Evolutionary conservation across 441 rosid species (phyloP).

Genomic region (Adansonia gregorii): DNA sequence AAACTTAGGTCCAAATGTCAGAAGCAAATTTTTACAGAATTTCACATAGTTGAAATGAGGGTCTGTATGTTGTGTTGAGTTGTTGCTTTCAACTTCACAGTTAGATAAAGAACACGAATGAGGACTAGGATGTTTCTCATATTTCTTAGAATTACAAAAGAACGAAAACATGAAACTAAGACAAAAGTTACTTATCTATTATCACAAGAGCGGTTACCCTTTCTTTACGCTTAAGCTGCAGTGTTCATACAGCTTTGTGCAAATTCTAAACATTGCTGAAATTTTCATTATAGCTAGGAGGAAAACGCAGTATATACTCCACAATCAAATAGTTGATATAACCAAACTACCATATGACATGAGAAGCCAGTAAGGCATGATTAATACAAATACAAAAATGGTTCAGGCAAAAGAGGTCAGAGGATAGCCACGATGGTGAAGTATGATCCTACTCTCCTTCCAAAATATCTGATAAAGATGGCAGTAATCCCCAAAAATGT

Average conservation of each 20-base stretch:
- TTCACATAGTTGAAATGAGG: neutral
- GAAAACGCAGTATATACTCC: neutral
- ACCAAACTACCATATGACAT: slow-evolving; percentile 5
- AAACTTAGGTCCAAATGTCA: neutral
- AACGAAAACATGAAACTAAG: neutral
- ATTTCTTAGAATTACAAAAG: slow-evolving; percentile 14
- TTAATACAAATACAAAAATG: neutral
- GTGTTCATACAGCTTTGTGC: neutral
- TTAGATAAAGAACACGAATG: neutral
- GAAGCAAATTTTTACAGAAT: neutral
- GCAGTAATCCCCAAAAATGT: neutral
- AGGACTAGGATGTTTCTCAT: neutral
- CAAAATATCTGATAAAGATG: neutral
- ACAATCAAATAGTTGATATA: neutral
- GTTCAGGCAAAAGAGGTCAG: neutral
- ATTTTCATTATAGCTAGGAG: neutral
- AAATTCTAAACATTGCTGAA: neutral
- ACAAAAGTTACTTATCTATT: neutral
- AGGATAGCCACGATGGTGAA: neutral
- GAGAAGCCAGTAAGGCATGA: neutral
- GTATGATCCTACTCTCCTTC: slow-evolving; percentile 8
- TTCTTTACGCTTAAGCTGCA: slow-evolving; percentile 11
- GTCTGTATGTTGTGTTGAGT: neutral
- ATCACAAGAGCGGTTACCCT: neutral
- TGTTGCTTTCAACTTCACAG: neutral